Base-by-base conservation (phyloP, 345 rosid species). In the Populus davidiana region DNA sequence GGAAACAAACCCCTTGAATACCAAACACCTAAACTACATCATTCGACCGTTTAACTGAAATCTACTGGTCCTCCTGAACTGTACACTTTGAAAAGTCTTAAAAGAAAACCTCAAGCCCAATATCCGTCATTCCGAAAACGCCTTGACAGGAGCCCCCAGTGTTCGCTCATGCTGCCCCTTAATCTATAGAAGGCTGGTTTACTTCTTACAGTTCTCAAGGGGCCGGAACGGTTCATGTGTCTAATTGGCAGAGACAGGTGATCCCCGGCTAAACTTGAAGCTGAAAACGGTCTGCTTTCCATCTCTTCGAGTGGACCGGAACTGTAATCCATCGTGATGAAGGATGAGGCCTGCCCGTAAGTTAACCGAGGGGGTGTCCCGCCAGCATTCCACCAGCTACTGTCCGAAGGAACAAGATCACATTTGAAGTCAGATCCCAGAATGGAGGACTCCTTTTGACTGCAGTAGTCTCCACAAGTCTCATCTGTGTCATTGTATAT, bases 151-250 rank as follows among this genome's bases (percentile, higher is more conserved):
- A 86, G 92, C 64, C 88, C 91, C 35, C 99, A 98, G 21, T 94
- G 98, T 85, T 96, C 99, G 23, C 99, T 96, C 88, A 90, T 86
- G 75, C 99, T 94, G 77, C 97, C 99, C 79, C 97, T 85, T 74
- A 86, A 73, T 83, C 91, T 91, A 77, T 89, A 90, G 33, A 87
- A 90, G 72, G 81, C 83, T 2, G 91, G 90, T 77, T 89, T 92
- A 77, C 92, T 96, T 44, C 91, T 86, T 20, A 89, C 68, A 0
- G 97, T 92, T 74, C 93, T 87, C 77, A 96, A 83, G 1, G 99
- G 99, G 35, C 99, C 98, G 2, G 99, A 96, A 73, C 97, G 84
- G 87, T 92, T 96, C 65, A 93, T 90, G 44, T 90, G 98, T 81
- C 89, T 75, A 47, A 83, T 20, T 20, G 94, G 89, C 35, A 89